phyloP scores from a whole-genome alignment of 2,329 filamentous ascomycete genomes.

The Achaetomium macrosporum region DNA sequence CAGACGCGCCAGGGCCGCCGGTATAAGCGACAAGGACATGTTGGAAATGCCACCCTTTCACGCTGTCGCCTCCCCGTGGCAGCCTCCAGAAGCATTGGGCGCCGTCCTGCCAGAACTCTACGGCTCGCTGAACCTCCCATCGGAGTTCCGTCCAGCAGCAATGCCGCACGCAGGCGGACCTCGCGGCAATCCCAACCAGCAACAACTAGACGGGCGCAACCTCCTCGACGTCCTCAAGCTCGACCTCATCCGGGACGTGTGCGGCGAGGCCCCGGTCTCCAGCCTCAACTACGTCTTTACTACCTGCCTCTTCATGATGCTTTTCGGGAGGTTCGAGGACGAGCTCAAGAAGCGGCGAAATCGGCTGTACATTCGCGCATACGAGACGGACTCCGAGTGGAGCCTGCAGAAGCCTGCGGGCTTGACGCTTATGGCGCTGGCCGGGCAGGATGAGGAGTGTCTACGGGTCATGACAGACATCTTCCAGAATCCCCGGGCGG shows the following conservation, averaged over 20 bases:
- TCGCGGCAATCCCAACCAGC: background rate
- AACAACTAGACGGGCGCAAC: background rate
- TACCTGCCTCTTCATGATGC: conserved; percentile 17
- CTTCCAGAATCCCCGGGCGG: no score
- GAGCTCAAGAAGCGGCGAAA: conserved; percentile 25
- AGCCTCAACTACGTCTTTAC: conserved; percentile 33
- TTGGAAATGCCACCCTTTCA: background rate
- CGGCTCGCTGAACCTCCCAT: background rate
- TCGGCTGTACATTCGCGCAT: conserved; percentile 28
- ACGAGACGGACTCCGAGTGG: conserved; percentile 19
- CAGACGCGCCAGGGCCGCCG: background rate
- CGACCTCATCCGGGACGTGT: conserved; percentile 29
- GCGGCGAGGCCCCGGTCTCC: conserved; percentile 25
- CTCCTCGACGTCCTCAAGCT: conserved; percentile 23
- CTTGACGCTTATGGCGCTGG: background rate
- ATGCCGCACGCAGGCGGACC: background rate
- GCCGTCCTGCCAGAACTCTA: no score
- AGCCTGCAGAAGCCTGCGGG: background rate
- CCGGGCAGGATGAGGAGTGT: background rate
- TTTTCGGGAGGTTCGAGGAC: conserved; percentile 28
- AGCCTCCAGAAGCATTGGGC: background rate
- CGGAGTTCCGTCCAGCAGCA: background rate
- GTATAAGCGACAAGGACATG: conserved; percentile 8
- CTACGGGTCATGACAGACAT: background rate
- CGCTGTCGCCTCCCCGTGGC: background rate